Evolutionary conservation across 208 protist species (phyloP), one percentile per base, ranked within the genome.

Genomic region (Acanthamoeba castellanii): DNA sequence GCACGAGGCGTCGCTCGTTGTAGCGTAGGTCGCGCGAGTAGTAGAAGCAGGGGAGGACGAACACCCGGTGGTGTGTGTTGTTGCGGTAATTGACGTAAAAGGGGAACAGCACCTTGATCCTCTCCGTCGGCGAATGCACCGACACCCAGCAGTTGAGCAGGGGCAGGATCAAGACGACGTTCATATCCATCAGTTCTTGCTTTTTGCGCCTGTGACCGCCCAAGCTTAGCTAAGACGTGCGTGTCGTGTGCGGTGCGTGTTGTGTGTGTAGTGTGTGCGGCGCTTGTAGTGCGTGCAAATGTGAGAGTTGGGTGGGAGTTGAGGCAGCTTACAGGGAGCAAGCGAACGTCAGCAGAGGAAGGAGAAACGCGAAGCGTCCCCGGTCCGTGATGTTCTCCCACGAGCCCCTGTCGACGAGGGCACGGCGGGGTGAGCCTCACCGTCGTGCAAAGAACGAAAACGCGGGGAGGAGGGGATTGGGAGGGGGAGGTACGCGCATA

Each of bases 31-130:
- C 32, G 42, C 30, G 42, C 8, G 20, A 55, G 74, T 45, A 84
- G 37, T n/a, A 50, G 74, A 84, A 84, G 13, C 30, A 84, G 45
- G 74, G 74, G 14, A 84, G 42, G 42, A 84, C 74, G 42, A 45
- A 45, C 37, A 84, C 74, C 25, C 14, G 13, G 74, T 52, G 30
- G 45, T n/a, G 37, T 4, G 7, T 13, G 4, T 0, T 14, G 14
- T 27, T 32, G 25, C 74, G 74, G 45, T 7, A 7, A 14, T 25
- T 14, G 74, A 55, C 1, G 45, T 30, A 84, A 37, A 84, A 84
- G 13, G 74, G 74, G 42, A 84, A 84, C 74, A 84, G 25, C 3
- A 32, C 9, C 74, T 34, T 34, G 42, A 84, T 55, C 18, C n/a
- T 9, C 37, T 84, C 45, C 1, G 18, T 16, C 5, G 34, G 34